Conservation (phyloP, 108 stramenopile species). For the Stephanodiscus triporus region DNA sequence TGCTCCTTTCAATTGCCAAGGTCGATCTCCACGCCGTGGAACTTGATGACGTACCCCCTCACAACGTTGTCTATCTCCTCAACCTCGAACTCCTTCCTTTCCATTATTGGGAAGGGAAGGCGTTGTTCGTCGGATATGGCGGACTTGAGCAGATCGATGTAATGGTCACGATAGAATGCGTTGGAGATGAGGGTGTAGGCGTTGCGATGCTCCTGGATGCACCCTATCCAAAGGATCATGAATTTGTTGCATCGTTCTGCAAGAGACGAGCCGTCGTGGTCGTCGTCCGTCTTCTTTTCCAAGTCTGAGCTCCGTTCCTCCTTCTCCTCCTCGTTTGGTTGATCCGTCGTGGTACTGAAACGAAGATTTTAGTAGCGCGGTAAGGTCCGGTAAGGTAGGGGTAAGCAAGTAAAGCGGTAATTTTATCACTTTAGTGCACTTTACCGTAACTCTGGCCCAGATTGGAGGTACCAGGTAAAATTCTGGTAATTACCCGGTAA, state of each 20-base stretch:
- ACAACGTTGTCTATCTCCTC: not conserved
- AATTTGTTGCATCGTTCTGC: conserved; percentile 65
- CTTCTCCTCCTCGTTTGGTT: conserved; percentile 31
- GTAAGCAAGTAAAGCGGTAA: too few relatives aligned
- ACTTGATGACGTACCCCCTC: conserved; percentile 26
- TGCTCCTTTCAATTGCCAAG: conserved; percentile 51
- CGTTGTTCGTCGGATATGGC: conserved; percentile 26
- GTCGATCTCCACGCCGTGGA: conserved; percentile 40
- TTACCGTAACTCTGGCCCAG: too few relatives aligned
- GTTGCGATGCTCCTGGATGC: conserved; percentile 69
- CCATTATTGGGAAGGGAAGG: conserved; percentile 4
- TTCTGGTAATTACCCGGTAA: too few relatives aligned
- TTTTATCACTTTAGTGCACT: too few relatives aligned
- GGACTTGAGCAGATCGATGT: conserved; percentile 50
- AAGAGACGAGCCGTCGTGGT: conserved; percentile 14
- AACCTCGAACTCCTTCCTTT: not conserved
- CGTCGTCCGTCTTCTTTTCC: conserved; percentile 31
- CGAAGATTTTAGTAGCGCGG: too few relatives aligned
- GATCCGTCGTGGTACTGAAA: too few relatives aligned
- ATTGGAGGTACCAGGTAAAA: too few relatives aligned
- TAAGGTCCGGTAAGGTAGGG: too few relatives aligned
- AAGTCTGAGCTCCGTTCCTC: conserved; percentile 12
- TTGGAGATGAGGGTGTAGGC: conserved; percentile 68
- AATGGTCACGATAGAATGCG: conserved; percentile 58
- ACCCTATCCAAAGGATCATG: conserved; percentile 76